Percentiles rank a stretch among this genome's conserved stretches.
Evolutionary conservation across 169 alveolate genomes (phyloP).

Genomic region (Toxoplasma gondii): DNA sequence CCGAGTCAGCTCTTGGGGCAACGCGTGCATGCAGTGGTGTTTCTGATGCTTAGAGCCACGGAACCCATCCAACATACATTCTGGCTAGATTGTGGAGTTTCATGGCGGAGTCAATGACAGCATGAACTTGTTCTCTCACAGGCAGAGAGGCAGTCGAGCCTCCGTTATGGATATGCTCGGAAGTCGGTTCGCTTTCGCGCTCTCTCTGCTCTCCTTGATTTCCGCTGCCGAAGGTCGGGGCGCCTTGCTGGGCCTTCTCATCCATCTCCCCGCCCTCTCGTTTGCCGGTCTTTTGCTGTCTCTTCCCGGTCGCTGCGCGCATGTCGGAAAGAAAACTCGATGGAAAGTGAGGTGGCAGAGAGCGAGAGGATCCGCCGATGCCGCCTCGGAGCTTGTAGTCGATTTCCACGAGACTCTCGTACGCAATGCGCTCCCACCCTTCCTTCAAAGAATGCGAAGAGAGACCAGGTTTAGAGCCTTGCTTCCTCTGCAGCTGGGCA

Average conservation of each 20-base stretch:
- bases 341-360: conserved; percentile 13
- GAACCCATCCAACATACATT: conserved; percentile 96
- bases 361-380: background rate
- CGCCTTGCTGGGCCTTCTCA: background rate
- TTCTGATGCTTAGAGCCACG: conserved; percentile 74
- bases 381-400: conserved; percentile 42
- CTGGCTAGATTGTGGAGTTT: conserved; percentile 91
- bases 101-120: conserved; percentile 83
- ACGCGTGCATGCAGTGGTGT: background rate
- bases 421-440: conserved; percentile 41
- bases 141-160: conserved; percentile 33
- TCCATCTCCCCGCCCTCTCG: background rate
- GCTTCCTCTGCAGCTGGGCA: conserved; percentile 33
- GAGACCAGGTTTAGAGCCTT: background rate
- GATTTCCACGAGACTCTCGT: conserved; percentile 29
- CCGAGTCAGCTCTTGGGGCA: too few relatives aligned
- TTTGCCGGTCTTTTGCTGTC: background rate
- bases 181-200: conserved; percentile 59
- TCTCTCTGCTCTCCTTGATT: background rate
- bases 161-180: conserved; percentile 56
- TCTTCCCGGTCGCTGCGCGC: background rate
- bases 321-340: background rate
- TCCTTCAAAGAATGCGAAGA: background rate
- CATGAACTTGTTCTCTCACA: conserved; percentile 48
- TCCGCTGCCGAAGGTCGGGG: background rate